A percentile compares a stretch with the other conserved stretches of the same genome.
phyloP scores from a whole-genome alignment of 495 filamentous ascomycete genomes.

The Lophiotrema nucula region DNA sequence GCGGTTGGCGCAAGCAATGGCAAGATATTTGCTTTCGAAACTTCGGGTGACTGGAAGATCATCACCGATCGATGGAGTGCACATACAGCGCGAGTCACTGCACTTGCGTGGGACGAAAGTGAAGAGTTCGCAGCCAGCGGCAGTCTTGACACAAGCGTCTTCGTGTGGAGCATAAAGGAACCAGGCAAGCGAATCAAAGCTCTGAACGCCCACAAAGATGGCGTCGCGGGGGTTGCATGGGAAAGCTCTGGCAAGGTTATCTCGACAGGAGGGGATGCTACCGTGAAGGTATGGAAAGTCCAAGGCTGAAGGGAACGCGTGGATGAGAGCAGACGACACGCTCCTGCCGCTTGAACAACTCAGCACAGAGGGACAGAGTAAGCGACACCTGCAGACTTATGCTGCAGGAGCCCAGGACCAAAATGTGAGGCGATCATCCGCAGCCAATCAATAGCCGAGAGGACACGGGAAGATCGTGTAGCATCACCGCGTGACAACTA shows the following conservation, averaged over 20 bases:
- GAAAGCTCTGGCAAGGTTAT: constrained; percentile 67
- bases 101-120: constrained; percentile 75
- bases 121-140: constrained; percentile 81
- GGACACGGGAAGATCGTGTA: too few relatives aligned
- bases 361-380: too few relatives aligned
- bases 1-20: constrained; percentile 82
- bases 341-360: background rate
- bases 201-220: constrained; percentile 88
- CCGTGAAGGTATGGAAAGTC: constrained; percentile 86
- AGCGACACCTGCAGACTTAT: background rate
- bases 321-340: background rate
- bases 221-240: constrained; percentile 87
- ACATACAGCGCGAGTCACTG: constrained; percentile 82
- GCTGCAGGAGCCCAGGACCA: background rate
- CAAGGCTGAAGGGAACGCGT: background rate
- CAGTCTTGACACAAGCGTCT: constrained; percentile 82
- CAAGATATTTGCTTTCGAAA: constrained; percentile 71
- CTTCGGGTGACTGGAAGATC: constrained; percentile 49
- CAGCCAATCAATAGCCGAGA: background rate
- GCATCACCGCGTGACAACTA: background rate
- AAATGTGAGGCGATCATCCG: background rate
- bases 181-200: constrained; percentile 78
- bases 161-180: constrained; percentile 83
- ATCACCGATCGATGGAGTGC: constrained; percentile 83
- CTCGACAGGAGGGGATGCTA: constrained; percentile 81